phyloP scores from a whole-genome alignment of 352 stramenopile genomes.

The Phytophthora constricta region DNA sequence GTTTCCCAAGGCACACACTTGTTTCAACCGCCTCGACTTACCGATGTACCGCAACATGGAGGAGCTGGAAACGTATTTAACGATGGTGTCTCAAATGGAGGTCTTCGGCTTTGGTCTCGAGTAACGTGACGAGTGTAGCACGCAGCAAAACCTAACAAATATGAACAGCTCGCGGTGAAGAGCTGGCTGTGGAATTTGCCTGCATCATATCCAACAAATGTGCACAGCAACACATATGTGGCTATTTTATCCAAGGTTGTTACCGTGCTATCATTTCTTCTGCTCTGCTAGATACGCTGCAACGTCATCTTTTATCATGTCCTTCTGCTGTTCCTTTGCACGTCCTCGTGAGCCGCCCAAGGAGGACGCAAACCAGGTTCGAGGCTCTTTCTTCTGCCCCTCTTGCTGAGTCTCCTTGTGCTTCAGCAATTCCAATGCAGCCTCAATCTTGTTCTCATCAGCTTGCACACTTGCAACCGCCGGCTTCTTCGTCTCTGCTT shows the following conservation, averaged over 20 bases:
- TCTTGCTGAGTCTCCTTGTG: slow-evolving; percentile 15
- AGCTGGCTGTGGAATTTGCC: too few species aligned
- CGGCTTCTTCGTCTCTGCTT: neutral
- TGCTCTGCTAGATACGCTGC: slow-evolving; percentile 46
- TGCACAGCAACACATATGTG: neutral
- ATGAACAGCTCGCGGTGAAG: too few species aligned
- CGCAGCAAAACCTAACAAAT: slow-evolving; percentile 11
- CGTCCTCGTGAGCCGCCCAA: slow-evolving; percentile 56
- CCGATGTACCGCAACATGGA: slow-evolving; percentile 70
- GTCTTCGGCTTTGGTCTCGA: slow-evolving; percentile 58
- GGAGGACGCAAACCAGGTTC: slow-evolving; percentile 23
- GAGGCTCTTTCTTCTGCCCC: neutral
- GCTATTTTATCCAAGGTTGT: too few species aligned
- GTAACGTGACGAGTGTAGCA: slow-evolving; percentile 11
- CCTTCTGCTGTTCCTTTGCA: slow-evolving; percentile 55
- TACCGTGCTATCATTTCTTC: slow-evolving; percentile 16
- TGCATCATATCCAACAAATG: too few species aligned
- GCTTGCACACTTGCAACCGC: slow-evolving; percentile 3
- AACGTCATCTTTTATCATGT: slow-evolving; percentile 56
- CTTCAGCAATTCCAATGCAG: slow-evolving; percentile 36
- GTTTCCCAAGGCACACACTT: slow-evolving; percentile 84
- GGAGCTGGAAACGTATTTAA: slow-evolving; percentile 80
- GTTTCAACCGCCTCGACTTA: slow-evolving; percentile 86
- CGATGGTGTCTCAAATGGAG: slow-evolving; percentile 76
- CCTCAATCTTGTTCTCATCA: slow-evolving; percentile 47